phyloP scores from a whole-genome alignment of 1,284 basidiomycete genomes.

The Ceratobasidium theobromae region DNA sequence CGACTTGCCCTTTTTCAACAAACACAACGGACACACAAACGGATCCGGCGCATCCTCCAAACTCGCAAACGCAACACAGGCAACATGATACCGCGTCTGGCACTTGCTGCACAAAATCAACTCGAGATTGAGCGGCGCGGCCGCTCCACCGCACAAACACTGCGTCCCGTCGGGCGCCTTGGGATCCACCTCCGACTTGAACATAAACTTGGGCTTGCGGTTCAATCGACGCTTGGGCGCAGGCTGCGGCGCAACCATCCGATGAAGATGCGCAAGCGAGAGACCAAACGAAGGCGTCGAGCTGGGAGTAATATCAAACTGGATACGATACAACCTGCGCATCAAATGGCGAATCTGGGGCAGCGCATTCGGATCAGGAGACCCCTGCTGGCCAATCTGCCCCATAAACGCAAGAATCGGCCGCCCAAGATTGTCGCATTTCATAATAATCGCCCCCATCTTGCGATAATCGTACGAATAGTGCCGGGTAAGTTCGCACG shows the following conservation, averaged over 20 bases:
- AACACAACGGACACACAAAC: conserved; percentile 36
- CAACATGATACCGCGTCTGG: conserved; percentile 65
- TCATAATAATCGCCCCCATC: conserved; percentile 71
- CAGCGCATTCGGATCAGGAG: conserved; percentile 55
- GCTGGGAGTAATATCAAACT: conserved; percentile 75
- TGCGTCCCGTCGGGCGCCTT: conserved; percentile 74
- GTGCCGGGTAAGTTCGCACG: conserved; percentile 70
- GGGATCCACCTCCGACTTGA: conserved; percentile 71
- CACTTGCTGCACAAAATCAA: conserved; percentile 68
- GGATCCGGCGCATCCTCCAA: conserved; percentile 31
- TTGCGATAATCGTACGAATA: conserved; percentile 77
- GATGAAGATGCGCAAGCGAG: conserved; percentile 33
- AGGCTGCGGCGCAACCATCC: conserved; percentile 39
- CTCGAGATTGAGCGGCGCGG: conserved; percentile 46
- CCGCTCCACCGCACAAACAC: conserved; percentile 72
- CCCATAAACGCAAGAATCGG: conserved; percentile 76
- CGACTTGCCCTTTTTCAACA: conserved; percentile 34
- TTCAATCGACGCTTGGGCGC: conserved; percentile 42
- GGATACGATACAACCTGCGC: conserved; percentile 80
- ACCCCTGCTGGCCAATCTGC: conserved; percentile 65
- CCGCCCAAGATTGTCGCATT: conserved; percentile 67
- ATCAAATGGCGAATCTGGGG: conserved; percentile 81
- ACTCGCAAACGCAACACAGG: conserved; percentile 67
- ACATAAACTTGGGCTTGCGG: conserved; percentile 66
- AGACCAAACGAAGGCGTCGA: conserved; percentile 48